Evolutionary conservation across 345 rosid genomes (phyloP).

Genomic region (Populus alba): DNA sequence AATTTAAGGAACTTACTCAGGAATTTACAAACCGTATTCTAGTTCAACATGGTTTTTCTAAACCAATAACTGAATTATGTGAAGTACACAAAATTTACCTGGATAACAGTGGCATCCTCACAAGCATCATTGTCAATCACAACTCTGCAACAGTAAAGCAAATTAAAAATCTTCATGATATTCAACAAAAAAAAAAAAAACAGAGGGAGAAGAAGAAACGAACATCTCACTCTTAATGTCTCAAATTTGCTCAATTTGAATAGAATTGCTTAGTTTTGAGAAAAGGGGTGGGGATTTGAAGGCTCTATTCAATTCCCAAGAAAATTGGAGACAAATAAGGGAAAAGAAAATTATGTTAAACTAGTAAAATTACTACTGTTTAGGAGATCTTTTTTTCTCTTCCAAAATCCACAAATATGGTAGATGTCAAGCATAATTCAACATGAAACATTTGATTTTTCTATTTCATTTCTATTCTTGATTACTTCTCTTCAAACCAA

Average conservation of each 20-base stretch:
- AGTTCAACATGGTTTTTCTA: conserved; percentile 5
- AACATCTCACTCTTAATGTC: neutral
- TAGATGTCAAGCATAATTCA: no score
- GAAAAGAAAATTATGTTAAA: neutral
- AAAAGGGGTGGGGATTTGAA: neutral
- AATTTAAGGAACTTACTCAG: conserved; percentile 2
- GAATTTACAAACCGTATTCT: neutral
- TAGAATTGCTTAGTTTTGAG: neutral
- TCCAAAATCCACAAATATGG: no score
- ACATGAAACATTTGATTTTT: neutral
- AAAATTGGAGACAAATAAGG: neutral
- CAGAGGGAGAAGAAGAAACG: neutral
- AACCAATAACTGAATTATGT: neutral
- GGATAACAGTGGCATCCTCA: conserved; percentile 73
- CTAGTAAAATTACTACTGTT: no score
- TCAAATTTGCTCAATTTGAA: neutral
- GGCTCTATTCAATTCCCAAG: neutral
- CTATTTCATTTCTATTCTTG: conserved; percentile 1
- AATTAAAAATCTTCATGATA: no score
- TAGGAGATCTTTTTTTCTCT: no score
- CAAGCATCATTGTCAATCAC: conserved; percentile 71
- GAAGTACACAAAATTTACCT: conserved; percentile 31
- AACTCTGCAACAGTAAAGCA: conserved; percentile 49
- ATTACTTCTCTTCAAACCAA: neutral
- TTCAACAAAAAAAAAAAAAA: neutral